Percentiles rank a stretch among this genome's conserved stretches.
These are phyloP conservation scores for Rutstroemia sydowiana DNA, from an alignment of 2,329 filamentous ascomycete genomes.

Conservation along the genomic window DNA sequence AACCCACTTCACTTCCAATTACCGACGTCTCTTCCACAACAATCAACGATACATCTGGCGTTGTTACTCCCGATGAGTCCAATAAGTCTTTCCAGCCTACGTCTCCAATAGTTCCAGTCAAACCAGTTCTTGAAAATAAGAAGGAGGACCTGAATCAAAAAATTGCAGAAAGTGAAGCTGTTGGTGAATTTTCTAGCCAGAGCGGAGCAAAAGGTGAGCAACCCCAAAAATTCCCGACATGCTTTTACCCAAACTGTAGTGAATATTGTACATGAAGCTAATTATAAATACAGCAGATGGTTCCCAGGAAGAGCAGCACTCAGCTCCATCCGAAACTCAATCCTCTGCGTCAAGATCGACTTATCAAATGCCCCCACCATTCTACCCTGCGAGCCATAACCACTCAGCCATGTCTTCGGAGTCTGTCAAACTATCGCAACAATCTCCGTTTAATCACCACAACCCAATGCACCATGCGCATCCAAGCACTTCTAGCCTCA, in stretches of 20 bases:
- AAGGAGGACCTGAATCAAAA: not conserved
- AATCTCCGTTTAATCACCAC: constrained; percentile 21
- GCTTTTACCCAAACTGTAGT: not conserved
- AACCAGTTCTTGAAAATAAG: not conserved
- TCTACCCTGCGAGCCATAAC: constrained; percentile 34
- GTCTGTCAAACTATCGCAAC: constrained; percentile 15
- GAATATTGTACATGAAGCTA: constrained; percentile 7
- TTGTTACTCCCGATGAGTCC: constrained; percentile 6
- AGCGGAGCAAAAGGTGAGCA: constrained; percentile 16
- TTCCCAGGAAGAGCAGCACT: constrained; percentile 16
- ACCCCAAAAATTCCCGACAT: constrained; percentile 9
- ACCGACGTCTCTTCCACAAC: not conserved
- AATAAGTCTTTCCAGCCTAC: not conserved
- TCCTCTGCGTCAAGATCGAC: constrained; percentile 25
- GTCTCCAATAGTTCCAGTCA: not conserved
- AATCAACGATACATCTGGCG: constrained; percentile 16
- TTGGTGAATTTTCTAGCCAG: constrained; percentile 6
- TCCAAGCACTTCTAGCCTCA: constrained; percentile 47
- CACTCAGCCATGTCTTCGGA: constrained; percentile 14
- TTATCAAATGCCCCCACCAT: constrained; percentile 39
- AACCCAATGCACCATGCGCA: constrained; percentile 43
- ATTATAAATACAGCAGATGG: constrained; percentile 1
- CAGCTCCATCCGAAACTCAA: constrained; percentile 20
- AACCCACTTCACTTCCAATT: constrained; percentile 11
- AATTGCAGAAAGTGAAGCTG: not conserved